Conservation (phyloP, 768 basidiomycete species). For the Termitomyces bulborhizus region DNA sequence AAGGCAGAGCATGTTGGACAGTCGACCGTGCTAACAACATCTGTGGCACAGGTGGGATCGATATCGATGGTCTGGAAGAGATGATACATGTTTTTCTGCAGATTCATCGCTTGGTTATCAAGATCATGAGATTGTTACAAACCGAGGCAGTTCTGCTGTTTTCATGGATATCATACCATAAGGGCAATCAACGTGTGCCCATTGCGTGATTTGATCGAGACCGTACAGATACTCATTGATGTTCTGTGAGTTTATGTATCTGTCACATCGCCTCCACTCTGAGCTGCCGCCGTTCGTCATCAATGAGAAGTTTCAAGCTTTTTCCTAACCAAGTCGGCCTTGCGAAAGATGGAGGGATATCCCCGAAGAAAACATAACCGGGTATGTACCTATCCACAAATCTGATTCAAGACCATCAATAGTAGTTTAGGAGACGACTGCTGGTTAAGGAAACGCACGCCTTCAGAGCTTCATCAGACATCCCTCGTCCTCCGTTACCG, state of each 20-base stretch:
- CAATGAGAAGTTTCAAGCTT: constrained; percentile 49
- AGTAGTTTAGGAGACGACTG: neutral
- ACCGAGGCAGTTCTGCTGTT: neutral
- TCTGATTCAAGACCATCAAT: constrained; percentile 27
- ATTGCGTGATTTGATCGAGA: neutral
- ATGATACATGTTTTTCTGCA: neutral
- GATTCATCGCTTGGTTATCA: neutral
- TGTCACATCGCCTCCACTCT: constrained; percentile 33
- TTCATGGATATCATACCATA: neutral
- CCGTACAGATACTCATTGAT: neutral
- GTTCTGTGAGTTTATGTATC: neutral
- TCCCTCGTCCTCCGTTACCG: constrained; percentile 77
- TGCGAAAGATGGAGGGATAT: constrained; percentile 22
- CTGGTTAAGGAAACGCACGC: constrained; percentile 35
- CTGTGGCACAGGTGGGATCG: neutral
- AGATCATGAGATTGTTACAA: neutral
- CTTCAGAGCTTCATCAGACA: constrained; percentile 75
- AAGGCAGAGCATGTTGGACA: neutral
- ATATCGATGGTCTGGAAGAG: neutral
- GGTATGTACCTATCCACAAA: constrained; percentile 95
- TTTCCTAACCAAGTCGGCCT: constrained; percentile 29
- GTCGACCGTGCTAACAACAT: neutral
- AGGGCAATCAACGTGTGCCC: neutral
- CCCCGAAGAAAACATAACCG: constrained; percentile 83
- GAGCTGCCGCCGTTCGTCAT: constrained; percentile 44